phyloP scores from a whole-genome alignment of 2,329 filamentous ascomycete species.

The Aspergillus calidoustus region DNA sequence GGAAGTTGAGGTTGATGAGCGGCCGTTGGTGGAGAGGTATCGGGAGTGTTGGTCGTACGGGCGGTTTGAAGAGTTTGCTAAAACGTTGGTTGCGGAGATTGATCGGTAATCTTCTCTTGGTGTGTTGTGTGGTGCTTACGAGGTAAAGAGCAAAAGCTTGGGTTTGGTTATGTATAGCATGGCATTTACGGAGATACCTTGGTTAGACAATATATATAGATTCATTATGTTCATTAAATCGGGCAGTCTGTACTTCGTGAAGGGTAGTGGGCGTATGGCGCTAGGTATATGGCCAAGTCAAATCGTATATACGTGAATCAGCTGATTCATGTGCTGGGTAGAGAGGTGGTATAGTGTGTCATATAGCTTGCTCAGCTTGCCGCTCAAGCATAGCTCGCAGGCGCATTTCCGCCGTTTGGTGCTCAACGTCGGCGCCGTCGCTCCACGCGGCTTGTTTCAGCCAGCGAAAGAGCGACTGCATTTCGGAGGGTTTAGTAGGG shows the following conservation, averaged over 20 bases:
- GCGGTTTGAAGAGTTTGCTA: conserved; percentile 49
- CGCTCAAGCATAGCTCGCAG: conserved; percentile 43
- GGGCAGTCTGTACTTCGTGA: neutral
- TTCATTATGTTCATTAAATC: neutral
- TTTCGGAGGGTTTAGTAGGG: conserved; percentile 27
- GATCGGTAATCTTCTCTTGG: conserved; percentile 24
- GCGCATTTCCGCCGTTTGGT: conserved; percentile 42
- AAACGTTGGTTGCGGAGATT: conserved; percentile 35
- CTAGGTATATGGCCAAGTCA: neutral
- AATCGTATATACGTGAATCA: neutral
- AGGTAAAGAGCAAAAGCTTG: neutral
- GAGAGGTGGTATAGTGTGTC: neutral
- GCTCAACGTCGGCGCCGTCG: conserved; percentile 22
- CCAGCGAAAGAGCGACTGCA: conserved; percentile 44
- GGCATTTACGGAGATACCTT: conserved; percentile 7
- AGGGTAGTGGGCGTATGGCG: neutral
- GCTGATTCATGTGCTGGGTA: neutral
- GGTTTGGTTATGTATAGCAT: conserved; percentile 4
- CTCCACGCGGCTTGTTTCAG: conserved; percentile 33
- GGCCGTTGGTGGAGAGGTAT: conserved; percentile 49
- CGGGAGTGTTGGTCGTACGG: conserved; percentile 49
- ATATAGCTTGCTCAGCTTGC: conserved; percentile 21
- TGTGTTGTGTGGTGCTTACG: neutral
- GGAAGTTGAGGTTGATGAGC: conserved; percentile 30
- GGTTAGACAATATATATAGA: neutral